Base-by-base conservation (phyloP, 2,329 filamentous ascomycete genomes). In the Bipolaris victoriae region DNA sequence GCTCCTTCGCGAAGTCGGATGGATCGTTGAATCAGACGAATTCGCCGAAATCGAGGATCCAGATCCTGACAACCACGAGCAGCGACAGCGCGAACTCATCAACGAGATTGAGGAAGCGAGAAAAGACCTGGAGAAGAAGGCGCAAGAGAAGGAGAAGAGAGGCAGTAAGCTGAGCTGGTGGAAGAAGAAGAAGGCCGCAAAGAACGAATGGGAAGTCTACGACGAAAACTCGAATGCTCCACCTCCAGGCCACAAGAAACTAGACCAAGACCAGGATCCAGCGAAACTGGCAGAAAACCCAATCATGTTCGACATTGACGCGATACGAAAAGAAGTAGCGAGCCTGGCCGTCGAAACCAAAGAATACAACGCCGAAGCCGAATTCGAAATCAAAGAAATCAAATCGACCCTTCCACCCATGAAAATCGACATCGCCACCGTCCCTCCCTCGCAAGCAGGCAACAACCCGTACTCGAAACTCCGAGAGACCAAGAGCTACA, bases 1-100 rank as follows among this genome's bases (percentile, higher is more conserved):
- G 55, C 82, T 99, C 16, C 82, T 99, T 49, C 87, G 91, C 61
- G 89, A 94, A 73, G 91, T 93, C 35, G 95, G 93, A 15, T 99
- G 93, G 92, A 80, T 89, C 51, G 91, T 98, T 3, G 89, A 97
- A 70, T 93, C 89, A 63, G 92, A 97, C 67, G 94, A 98, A 73
- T 99, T 98, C 72, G 88, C 86, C 1, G 95, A 99, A 77, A 98
- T 99, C 58, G 95, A 98, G 74, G 95, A 99, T 66, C 92, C 95
- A 0, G 95, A 99, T 70, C 95, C 95, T 0, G 95, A 98, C 0
- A 94, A 96, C 66, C 94, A 98, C 77, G 84, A 86, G 49, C 84
- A 92, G 73, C 84, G 93, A 46, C 95, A 99, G 77, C 85, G 92
- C 54, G 94, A 98, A 77, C 85, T 99, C 40, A 97, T 99, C 73